A percentile compares a stretch with the other conserved stretches of the same genome.
Conservation (phyloP, 2,329 filamentous ascomycete genomes). For the Hypoxylon sp. region DNA sequence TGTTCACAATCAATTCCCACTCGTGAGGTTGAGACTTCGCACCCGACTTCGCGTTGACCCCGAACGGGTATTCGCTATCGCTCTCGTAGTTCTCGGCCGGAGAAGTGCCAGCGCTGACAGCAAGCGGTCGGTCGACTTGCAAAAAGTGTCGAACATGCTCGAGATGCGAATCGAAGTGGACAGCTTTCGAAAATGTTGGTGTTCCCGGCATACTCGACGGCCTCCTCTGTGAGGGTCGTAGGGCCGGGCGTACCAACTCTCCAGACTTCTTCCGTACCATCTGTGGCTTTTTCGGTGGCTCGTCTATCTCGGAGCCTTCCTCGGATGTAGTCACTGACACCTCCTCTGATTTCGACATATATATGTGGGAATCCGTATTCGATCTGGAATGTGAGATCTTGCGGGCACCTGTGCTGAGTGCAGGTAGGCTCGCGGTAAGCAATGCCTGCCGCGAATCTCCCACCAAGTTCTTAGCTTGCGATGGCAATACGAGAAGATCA, state of each 20-base stretch:
- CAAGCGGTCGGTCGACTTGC: constrained; percentile 92
- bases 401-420: constrained; percentile 52
- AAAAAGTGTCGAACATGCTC: constrained; percentile 97
- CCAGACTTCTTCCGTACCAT: constrained; percentile 99
- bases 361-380: constrained; percentile 62
- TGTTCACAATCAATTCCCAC: constrained; percentile 87
- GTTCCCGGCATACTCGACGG: constrained; percentile 98
- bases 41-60: constrained; percentile 55
- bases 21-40: constrained; percentile 67
- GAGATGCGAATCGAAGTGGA: constrained; percentile 97
- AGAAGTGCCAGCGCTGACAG: constrained; percentile 92
- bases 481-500: constrained; percentile 49
- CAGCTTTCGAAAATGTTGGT: constrained; percentile 92
- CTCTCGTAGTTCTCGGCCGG: constrained; percentile 88
- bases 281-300: constrained; percentile 74
- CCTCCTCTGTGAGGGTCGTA: constrained; percentile 81
- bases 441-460: constrained; percentile 57
- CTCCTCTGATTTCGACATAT: constrained; percentile 56
- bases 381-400: constrained; percentile 62
- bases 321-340: constrained; percentile 64
- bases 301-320: constrained; percentile 68
- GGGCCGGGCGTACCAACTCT: constrained; percentile 90
- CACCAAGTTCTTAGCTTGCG: constrained; percentile 45
- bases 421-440: constrained; percentile 56
- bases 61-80: constrained; percentile 90